Conservation (phyloP, 73 alveolate species). For the Symbiodinium natans region DNA sequence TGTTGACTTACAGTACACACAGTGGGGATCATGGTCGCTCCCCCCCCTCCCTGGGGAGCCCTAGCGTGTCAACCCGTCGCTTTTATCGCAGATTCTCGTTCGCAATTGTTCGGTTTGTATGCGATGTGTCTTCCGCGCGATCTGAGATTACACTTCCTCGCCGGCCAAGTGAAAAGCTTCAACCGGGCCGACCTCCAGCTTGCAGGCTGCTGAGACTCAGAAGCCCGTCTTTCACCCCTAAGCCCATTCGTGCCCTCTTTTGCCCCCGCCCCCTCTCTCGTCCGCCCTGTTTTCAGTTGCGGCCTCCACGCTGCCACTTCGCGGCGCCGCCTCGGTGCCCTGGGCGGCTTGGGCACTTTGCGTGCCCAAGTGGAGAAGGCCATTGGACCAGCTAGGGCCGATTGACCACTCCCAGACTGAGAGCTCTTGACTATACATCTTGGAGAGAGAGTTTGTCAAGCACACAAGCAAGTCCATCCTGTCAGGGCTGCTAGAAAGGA, state of each 20-base stretch:
- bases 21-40: no score
- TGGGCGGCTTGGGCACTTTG: not conserved
- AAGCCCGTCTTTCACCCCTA: not conserved
- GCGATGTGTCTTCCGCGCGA: no score
- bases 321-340: conserved; percentile 41
- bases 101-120: no score
- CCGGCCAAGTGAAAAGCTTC: not conserved
- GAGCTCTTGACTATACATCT: no score
- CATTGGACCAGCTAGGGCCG: no score
- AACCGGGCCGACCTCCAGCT: not conserved
- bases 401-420: no score
- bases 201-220: not conserved
- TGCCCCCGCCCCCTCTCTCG: not conserved
- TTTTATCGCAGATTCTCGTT: no score
- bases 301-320: conserved; percentile 56
- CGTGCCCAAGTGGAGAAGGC: not conserved
- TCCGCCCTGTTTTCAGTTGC: conserved; percentile 14
- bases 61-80: no score
- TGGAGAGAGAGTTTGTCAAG: no score
- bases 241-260: not conserved
- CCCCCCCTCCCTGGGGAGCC: no score
- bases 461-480: not conserved
- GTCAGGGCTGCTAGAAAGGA: no score
- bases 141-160: not conserved
- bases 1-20: no score